Base-by-base conservation (phyloP, 495 filamentous ascomycete species). In the Pyronema omphalodes region DNA sequence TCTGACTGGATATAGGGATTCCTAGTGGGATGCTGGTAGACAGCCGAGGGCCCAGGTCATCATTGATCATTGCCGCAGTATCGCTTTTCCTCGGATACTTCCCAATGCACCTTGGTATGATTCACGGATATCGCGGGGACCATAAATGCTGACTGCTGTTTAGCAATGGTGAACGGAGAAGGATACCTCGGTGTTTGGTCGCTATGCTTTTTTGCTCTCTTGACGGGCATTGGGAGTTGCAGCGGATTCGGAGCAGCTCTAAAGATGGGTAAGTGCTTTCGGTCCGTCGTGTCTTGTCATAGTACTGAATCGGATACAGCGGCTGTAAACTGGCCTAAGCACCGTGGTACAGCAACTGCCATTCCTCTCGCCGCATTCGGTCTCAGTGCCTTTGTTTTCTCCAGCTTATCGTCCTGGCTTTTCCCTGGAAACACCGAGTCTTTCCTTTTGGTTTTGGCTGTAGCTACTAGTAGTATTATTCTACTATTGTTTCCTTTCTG, bases 301-400 rank as follows among this genome's bases (percentile, higher is more conserved):
- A n/a, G 50, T 17, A 37, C 9, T 29, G 40, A 50, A 50, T 34
- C 37, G 17, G 3, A 37, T 33, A 29, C 56, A 73, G 89, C 86
- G 54, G 88, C 93, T 35, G 72, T 88, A 41, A 98, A 98, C 67
- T 98, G 87, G 75, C 93, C 89, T 1, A 73, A 80, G 36, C 83
- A 93, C 62, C 79, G 91, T 44, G 91, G 93, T 52, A 94, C 89
- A 15, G 91, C 91, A 11, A 96, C 91, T 6, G 88, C 86, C 2
- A 86, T 96, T 63, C 89, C 91, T 6, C 70, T 98, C 44, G 81
- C 89, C 41, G 87, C 85, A 4, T 95, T 96, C 66, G 91, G 91
- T 19, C 72, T 98, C 34, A 94, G 89, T 69, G 91, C 91, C 46
- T 87, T 96, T 66, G 93, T 96, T 74, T 98, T 94, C 71, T 83